Evolutionary conservation across 2,329 filamentous ascomycete species (phyloP).

Genomic region (Colletotrichum neosansevieriae): DNA sequence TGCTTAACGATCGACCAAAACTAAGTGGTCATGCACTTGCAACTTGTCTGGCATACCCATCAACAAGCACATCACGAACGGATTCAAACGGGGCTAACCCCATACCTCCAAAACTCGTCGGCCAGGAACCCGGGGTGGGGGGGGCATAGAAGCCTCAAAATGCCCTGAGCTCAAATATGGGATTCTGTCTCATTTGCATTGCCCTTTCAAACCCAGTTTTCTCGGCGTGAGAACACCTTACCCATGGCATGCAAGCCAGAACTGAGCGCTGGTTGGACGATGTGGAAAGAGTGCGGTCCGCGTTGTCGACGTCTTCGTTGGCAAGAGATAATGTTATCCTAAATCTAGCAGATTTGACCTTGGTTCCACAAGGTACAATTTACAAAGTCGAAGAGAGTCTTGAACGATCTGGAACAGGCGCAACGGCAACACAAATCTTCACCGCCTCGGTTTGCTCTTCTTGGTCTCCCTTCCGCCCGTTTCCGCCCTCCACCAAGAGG

Average conservation of each 20-base stretch:
- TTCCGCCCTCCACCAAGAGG: too few species aligned
- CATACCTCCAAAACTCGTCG: conserved; percentile 1
- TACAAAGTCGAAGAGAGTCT: not conserved
- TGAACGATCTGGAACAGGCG: not conserved
- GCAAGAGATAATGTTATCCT: not conserved
- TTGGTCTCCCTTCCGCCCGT: not conserved
- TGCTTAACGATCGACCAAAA: conserved; percentile 37
- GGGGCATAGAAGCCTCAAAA: conserved; percentile 24
- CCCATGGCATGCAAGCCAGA: conserved; percentile 25
- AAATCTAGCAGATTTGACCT: not conserved
- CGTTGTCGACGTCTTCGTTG: conserved; percentile 8
- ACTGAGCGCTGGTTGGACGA: conserved; percentile 21
- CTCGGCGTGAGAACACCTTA: conserved; percentile 31
- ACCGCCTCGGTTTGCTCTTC: conserved; percentile 10
- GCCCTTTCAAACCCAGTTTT: conserved; percentile 22
- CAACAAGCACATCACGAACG: conserved; percentile 31
- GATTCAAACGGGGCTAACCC: conserved; percentile 12
- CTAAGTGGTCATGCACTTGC: conserved; percentile 34
- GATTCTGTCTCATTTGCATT: conserved; percentile 39
- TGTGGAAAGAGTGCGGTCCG: not conserved
- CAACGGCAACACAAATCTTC: not conserved
- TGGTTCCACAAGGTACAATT: not conserved
- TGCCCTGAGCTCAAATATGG: conserved; percentile 34
- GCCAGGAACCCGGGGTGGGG: conserved; percentile 35
- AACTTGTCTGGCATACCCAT: conserved; percentile 22